Evolutionary conservation across 345 rosid species (phyloP), one percentile per base, ranked within the genome.

Genomic region (Anacardium occidentale): DNA sequence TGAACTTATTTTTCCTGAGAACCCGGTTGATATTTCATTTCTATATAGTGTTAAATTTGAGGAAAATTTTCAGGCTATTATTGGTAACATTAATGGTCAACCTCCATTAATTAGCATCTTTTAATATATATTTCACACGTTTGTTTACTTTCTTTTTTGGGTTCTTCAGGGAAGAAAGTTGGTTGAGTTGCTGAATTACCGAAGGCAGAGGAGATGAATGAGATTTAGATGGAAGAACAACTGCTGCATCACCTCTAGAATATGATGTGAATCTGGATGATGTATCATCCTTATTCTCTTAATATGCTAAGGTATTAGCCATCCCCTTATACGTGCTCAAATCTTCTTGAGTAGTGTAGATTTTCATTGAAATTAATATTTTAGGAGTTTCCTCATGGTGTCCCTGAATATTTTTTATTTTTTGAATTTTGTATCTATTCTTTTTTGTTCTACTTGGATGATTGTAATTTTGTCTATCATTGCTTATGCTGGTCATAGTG

Each of bases 221-320:
- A 89, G 78, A 94, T 70, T 82, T 90, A 62, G 92, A 92, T 62
- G 68, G 64, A 44, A 87, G 91, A 83, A 92, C 98, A 21, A 67
- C 92, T 75, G 87, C 95, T 76, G 97, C 83, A 15, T 85, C 97
- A 26, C 97, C 98, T 0, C 75, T 94, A 40, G 75, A 81, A 22
- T 88, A 77, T 80, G 84, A 87, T 83, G 85, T 82, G 56, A 83
- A 86, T 76, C 86, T 81, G 76, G 97, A 95, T 74, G 93, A 83
- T 29, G 72, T 92, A 58, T 90, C 84, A 77, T 79, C 89, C 21
- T 91, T 92, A 78, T 95, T 95, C 66, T 26, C 76, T 76, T 85
- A 87, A 63, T 55, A 86, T 77, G 98, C 84, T 17, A 86, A 83
- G 98, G 99, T 95, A 79, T 58, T 45, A 8, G 51, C 54, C 21